A percentile compares a stretch with the other conserved stretches of the same genome.
Evolutionary conservation across 805 yeast species (phyloP).

Genomic region (Nakazawaea ernobii): DNA sequence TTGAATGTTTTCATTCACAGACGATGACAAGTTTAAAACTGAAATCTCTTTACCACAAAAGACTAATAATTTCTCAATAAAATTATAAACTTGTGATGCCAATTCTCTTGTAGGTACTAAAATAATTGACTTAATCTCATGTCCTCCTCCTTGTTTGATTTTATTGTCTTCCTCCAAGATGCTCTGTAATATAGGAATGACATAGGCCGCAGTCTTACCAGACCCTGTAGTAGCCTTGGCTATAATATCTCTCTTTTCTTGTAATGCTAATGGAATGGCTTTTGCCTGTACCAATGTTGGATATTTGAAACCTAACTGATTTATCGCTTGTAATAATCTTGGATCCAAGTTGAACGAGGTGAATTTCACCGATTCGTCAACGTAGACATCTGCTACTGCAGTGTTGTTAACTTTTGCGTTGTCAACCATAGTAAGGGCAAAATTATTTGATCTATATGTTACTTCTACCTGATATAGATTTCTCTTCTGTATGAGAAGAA

Average conservation of each 20-base stretch:
- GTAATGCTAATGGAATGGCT: conserved; percentile 88
- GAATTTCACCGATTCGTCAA: conserved; percentile 68
- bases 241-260: conserved; percentile 85
- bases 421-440: not conserved
- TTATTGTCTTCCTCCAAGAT: conserved; percentile 40
- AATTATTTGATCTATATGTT: not conserved
- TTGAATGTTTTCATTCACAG: conserved; percentile 64
- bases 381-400: conserved; percentile 64
- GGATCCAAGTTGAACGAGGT: conserved; percentile 77
- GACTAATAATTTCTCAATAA: conserved; percentile 59
- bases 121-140: conserved; percentile 50
- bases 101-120: conserved; percentile 93
- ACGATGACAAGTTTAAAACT: conserved; percentile 52
- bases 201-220: conserved; percentile 90
- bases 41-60: conserved; percentile 67
- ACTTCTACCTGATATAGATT: not conserved
- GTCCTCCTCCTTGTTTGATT: conserved; percentile 12
- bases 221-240: conserved; percentile 96
- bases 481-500: not conserved
- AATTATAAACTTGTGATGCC: conserved; percentile 75
- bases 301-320: conserved; percentile 68
- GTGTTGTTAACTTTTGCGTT: not conserved
- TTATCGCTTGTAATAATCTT: conserved; percentile 77
- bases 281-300: conserved; percentile 90
- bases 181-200: conserved; percentile 79